These are phyloP conservation scores for Populus hybrid DNA, from an alignment of 441 rosid species.

Conservation along the genomic window DNA sequence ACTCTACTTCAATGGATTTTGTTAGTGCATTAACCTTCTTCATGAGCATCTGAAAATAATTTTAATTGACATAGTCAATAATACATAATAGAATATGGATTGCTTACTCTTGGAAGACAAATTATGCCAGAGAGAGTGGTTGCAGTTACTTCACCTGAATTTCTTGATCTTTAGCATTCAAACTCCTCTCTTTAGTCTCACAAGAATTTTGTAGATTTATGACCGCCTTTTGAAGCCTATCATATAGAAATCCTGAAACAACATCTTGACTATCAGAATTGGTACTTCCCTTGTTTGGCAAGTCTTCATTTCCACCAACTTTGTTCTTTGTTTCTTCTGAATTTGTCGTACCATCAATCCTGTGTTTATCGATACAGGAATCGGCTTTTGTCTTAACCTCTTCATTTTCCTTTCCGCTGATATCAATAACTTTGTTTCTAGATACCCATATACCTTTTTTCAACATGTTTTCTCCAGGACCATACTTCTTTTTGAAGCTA, in stretches of 20 bases:
- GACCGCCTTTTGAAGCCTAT: constrained; percentile 81
- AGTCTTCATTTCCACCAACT: constrained; percentile 23
- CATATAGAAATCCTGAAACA: constrained; percentile 87
- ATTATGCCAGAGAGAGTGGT: neutral
- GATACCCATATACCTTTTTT: constrained; percentile 51
- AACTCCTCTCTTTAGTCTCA: constrained; percentile 52
- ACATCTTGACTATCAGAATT: constrained; percentile 37
- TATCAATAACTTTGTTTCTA: constrained; percentile 45
- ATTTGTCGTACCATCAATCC: constrained; percentile 17
- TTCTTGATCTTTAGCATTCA: constrained; percentile 67
- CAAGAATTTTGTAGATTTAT: constrained; percentile 58
- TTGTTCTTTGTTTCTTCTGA: constrained; percentile 26
- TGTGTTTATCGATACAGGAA: constrained; percentile 13
- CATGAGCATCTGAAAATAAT: constrained; percentile 51
- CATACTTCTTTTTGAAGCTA: constrained; percentile 30
- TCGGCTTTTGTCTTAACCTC: constrained; percentile 33
- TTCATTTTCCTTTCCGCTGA: constrained; percentile 56
- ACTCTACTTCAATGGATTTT: constrained; percentile 69
- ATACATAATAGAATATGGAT: neutral
- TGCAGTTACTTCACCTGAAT: constrained; percentile 52
- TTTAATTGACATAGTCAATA: neutral
- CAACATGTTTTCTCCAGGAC: constrained; percentile 32
- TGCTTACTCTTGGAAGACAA: neutral
- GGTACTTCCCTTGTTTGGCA: constrained; percentile 28
- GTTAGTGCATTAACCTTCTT: constrained; percentile 75